Conservation (phyloP, 257 asterid genomes). For the Solanum lycopersicoides region DNA sequence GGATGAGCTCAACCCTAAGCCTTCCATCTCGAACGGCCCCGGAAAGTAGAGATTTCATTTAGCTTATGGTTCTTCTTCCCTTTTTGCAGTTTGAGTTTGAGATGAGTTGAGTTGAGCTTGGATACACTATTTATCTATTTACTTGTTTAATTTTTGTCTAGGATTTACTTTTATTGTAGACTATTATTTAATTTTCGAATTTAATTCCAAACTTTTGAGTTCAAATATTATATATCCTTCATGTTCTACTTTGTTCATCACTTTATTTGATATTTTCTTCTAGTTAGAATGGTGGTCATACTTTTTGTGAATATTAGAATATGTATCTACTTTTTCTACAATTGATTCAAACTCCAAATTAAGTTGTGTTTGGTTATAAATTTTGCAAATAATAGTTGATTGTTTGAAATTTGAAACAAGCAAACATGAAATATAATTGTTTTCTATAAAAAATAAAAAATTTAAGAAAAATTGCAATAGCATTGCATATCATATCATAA, state of each 20-base stretch:
- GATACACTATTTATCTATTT: neutral
- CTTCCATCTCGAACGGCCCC: neutral
- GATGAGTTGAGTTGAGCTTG: neutral
- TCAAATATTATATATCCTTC: neutral
- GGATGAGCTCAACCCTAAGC: slow-evolving; percentile 15
- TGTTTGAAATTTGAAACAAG: neutral
- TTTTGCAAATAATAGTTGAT: neutral
- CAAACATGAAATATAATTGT: no score
- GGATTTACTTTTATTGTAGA: neutral
- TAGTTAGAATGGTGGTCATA: neutral
- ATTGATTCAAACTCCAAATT: neutral
- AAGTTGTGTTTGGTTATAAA: neutral
- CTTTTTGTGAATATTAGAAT: neutral
- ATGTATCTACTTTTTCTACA: neutral
- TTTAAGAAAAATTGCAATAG: neutral
- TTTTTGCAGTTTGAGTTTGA: neutral
- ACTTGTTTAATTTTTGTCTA: neutral
- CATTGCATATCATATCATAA: neutral
- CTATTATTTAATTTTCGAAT: neutral
- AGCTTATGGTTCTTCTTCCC: neutral
- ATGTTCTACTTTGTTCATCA: neutral
- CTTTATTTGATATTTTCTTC: neutral
- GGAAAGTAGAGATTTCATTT: neutral
- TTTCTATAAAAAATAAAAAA: no score
- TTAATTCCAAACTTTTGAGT: neutral